Evolutionary conservation across 306 rosid genomes (phyloP).

Genomic region (Medicago ruthenica): DNA sequence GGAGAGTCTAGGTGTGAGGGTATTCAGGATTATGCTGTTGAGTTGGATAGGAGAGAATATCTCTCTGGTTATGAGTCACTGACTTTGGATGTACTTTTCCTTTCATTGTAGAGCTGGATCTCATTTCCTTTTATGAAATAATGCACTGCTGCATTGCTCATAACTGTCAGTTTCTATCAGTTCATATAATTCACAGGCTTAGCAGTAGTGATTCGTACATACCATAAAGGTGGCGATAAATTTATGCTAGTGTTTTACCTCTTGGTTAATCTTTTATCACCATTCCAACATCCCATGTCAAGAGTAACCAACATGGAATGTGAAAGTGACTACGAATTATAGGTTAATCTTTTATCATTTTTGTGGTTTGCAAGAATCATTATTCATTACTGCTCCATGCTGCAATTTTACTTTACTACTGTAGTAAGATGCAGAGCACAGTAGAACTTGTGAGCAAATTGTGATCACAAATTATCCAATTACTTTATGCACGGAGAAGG

Average conservation of each 20-base stretch:
- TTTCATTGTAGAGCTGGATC: background rate
- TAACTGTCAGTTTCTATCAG: background rate
- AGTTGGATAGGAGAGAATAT: too few species aligned
- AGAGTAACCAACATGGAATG: background rate
- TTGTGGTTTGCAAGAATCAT: conserved; percentile 13
- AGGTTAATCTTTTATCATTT: background rate
- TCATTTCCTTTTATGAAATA: too few species aligned
- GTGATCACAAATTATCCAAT: conserved; percentile 1
- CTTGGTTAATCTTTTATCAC: background rate
- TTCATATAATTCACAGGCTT: conserved; percentile 26
- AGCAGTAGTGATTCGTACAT: background rate
- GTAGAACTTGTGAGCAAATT: conserved; percentile 10
- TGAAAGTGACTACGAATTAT: background rate
- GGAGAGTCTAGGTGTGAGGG: background rate
- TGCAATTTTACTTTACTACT: background rate
- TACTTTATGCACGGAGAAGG: conserved; percentile 4
- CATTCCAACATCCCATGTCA: background rate
- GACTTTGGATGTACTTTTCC: background rate
- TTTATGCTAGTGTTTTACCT: conserved; percentile 1
- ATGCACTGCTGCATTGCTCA: too few species aligned
- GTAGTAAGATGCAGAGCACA: conserved; percentile 1
- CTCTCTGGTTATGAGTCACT: background rate
- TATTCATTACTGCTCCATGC: background rate
- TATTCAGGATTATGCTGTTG: background rate
- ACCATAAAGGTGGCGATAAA: background rate